phyloP scores from a whole-genome alignment of 345 rosid species.

The Raphanus raphanistrum region DNA sequence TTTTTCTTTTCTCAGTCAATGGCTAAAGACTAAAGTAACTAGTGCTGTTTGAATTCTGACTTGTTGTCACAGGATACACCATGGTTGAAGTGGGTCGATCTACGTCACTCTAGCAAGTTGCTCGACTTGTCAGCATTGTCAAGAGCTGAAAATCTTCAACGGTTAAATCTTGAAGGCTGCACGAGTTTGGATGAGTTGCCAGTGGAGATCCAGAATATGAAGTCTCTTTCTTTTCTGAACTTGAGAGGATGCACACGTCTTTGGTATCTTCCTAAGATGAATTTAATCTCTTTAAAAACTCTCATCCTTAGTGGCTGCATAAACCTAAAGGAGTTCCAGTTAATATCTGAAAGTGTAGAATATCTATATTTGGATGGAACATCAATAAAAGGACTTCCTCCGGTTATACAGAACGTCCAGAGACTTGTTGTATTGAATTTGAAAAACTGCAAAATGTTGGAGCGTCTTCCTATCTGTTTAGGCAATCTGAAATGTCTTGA shows the following conservation, averaged over 20 bases:
- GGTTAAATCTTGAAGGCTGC: background rate
- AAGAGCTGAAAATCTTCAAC: background rate
- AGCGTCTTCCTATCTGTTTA: background rate
- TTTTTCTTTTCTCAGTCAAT: no score
- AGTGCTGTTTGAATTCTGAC: no score
- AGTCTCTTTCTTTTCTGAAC: background rate
- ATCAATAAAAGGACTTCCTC: conserved; percentile 18
- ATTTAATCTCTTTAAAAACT: background rate
- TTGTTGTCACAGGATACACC: background rate
- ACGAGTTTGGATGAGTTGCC: background rate
- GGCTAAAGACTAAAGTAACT: no score
- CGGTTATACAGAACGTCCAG: background rate
- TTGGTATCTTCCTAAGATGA: background rate
- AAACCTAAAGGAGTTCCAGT: background rate
- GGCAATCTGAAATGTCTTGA: background rate
- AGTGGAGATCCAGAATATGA: background rate
- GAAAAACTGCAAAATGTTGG: conserved; percentile 3
- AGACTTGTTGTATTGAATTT: background rate
- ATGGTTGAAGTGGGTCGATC: background rate
- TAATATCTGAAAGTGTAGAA: background rate
- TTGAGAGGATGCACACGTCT: conserved; percentile 2
- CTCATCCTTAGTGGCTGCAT: conserved; percentile 9
- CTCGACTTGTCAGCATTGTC: background rate
- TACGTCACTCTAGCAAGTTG: background rate
- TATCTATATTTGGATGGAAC: conserved; percentile 14